Evolutionary conservation across 169 alveolate genomes (phyloP).

Genomic region (Plasmodium yoelii): DNA sequence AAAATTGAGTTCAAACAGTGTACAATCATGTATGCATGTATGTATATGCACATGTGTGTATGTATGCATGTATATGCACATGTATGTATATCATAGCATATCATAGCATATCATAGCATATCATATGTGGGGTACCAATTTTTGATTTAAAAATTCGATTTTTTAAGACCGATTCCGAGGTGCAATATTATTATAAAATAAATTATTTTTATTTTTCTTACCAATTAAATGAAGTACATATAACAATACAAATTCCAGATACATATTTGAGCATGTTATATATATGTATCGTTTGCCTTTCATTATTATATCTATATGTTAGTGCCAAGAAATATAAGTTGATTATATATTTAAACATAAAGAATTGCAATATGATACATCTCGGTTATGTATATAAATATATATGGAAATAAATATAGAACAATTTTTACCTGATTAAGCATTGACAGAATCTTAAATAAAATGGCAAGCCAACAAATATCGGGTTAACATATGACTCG

Average conservation of each 20-base stretch:
- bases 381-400: no score
- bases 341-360: slow-evolving; percentile 75
- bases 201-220: slow-evolving; percentile 5
- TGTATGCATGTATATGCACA: no score
- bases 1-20: not conserved
- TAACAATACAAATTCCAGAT: slow-evolving; percentile 73
- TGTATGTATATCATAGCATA: no score
- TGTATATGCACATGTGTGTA: not conserved
- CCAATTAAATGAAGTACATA: slow-evolving; percentile 76
- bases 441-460: slow-evolving; percentile 89
- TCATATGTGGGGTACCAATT: not conserved
- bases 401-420: no score
- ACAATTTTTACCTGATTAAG: slow-evolving; percentile 79
- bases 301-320: slow-evolving; percentile 85
- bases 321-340: slow-evolving; percentile 84
- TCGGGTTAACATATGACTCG: slow-evolving; percentile 84
- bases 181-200: no score
- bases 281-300: slow-evolving; percentile 27
- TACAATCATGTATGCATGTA: slow-evolving; percentile 27
- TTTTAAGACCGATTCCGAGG: no score
- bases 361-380: not conserved
- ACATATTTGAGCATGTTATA: slow-evolving; percentile 51
- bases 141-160: no score
- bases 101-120: no score
- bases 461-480: slow-evolving; percentile 87